Percentiles rank a stretch among this genome's conserved stretches.
Evolutionary conservation across 352 stramenopile genomes (phyloP).

Genomic region (Phytopythium kandeliae): DNA sequence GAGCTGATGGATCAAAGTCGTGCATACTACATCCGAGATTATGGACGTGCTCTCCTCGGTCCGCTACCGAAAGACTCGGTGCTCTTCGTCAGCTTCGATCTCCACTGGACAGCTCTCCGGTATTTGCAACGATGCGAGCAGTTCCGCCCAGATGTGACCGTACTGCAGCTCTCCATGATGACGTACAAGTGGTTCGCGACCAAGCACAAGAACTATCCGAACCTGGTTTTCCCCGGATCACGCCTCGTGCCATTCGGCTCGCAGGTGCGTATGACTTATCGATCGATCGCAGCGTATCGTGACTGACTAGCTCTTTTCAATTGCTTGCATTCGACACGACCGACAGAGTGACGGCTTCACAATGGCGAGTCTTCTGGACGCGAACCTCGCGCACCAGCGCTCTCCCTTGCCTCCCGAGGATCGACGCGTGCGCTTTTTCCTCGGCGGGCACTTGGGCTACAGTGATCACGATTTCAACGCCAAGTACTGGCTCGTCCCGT

Average conservation of each 20-base stretch:
- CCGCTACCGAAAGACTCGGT: conserved; percentile 76
- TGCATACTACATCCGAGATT: conserved; percentile 75
- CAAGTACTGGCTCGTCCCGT: conserved; percentile 46
- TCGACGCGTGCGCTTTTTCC: conserved; percentile 53
- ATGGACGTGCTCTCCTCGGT: conserved; percentile 82
- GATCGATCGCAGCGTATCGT: not conserved
- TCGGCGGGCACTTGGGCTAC: conserved; percentile 80
- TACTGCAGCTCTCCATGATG: conserved; percentile 91
- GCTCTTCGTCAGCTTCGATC: conserved; percentile 90
- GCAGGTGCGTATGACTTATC: conserved; percentile 11
- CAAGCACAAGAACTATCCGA: conserved; percentile 66
- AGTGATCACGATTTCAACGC: conserved; percentile 42
- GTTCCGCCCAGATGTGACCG: conserved; percentile 59
- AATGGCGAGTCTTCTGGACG: conserved; percentile 35
- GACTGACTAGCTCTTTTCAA: no score
- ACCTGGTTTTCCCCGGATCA: conserved; percentile 56
- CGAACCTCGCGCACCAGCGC: conserved; percentile 17
- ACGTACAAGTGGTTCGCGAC: conserved; percentile 74
- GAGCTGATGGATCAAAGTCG: conserved; percentile 42
- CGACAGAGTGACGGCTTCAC: conserved; percentile 41
- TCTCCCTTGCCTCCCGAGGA: conserved; percentile 1
- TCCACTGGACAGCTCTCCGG: conserved; percentile 88
- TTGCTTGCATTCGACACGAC: no score
- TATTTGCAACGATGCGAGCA: conserved; percentile 91
- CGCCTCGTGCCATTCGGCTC: conserved; percentile 33